Conservation (phyloP, 805 yeast genomes). For the Sugiyamaella mastotermitis region DNA sequence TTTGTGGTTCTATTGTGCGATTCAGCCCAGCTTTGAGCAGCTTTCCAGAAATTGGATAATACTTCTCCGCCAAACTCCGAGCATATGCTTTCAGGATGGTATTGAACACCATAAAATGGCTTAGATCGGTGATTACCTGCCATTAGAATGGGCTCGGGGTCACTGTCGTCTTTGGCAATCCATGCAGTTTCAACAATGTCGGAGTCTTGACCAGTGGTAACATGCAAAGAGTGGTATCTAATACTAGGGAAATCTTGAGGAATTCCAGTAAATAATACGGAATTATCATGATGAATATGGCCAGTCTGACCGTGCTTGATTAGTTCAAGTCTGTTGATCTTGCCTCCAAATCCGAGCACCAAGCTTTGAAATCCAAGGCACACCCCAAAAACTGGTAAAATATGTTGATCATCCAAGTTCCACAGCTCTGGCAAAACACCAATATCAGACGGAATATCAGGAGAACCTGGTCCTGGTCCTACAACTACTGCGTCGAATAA, state of each 20-base stretch:
- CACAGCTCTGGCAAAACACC: slow-evolving; percentile 65
- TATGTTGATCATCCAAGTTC: slow-evolving; percentile 29
- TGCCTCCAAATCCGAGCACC: slow-evolving; percentile 55
- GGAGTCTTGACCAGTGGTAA: slow-evolving; percentile 22
- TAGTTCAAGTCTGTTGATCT: slow-evolving; percentile 44
- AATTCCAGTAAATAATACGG: slow-evolving; percentile 38
- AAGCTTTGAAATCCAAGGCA: slow-evolving; percentile 90
- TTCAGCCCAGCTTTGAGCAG: slow-evolving; percentile 37
- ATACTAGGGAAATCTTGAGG: slow-evolving; percentile 56
- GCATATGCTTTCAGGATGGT: slow-evolving; percentile 94
- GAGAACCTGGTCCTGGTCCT: slow-evolving; percentile 99
- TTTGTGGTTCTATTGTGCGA: slow-evolving; percentile 4
- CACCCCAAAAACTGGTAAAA: slow-evolving; percentile 76
- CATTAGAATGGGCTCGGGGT: slow-evolving; percentile 54
- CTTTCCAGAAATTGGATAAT: slow-evolving; percentile 54
- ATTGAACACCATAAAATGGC: slow-evolving; percentile 92
- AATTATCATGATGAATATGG: slow-evolving; percentile 33
- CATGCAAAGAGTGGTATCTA: slow-evolving; percentile 83
- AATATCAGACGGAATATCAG: slow-evolving; percentile 53
- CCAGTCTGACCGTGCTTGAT: slow-evolving; percentile 87
- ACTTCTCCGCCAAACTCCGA: slow-evolving; percentile 60
- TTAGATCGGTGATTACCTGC: slow-evolving; percentile 55
- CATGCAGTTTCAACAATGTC: slow-evolving; percentile 37
- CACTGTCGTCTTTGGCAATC: slow-evolving; percentile 53
- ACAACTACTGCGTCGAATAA: slow-evolving; percentile 69